Conservation (phyloP, 805 yeast genomes). For the Zygosaccharomyces kombuchaensis region DNA sequence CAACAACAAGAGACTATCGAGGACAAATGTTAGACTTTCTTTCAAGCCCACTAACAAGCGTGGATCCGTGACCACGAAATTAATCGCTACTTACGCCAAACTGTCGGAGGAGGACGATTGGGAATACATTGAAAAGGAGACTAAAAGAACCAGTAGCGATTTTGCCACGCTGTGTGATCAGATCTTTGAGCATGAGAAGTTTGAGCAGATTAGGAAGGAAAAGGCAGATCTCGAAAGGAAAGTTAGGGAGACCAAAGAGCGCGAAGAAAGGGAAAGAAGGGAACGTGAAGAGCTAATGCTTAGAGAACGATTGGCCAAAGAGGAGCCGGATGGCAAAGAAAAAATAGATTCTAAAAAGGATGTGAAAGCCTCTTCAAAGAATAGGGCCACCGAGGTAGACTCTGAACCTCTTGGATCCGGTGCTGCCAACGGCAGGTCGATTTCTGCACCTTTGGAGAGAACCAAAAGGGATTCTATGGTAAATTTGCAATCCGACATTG, state of each 20-base stretch:
- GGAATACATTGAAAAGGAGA: slow-evolving; percentile 66
- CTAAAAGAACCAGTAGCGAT: slow-evolving; percentile 71
- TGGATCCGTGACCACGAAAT: slow-evolving; percentile 66
- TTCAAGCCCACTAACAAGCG: slow-evolving; percentile 46
- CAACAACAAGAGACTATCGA: slow-evolving; percentile 21
- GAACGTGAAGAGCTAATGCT: slow-evolving; percentile 25
- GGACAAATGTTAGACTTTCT: slow-evolving; percentile 37
- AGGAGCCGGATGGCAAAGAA: slow-evolving; percentile 27
- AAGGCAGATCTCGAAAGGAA: slow-evolving; percentile 44
- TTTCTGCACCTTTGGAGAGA: slow-evolving; percentile 36
- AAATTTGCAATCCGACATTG: slow-evolving; percentile 27
- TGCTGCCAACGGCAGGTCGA: slow-evolving; percentile 33
- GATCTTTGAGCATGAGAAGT: slow-evolving; percentile 67
- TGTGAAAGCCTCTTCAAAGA: slow-evolving; percentile 11
- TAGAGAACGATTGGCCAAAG: slow-evolving; percentile 22
- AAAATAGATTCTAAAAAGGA: slow-evolving; percentile 21
- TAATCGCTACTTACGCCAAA: slow-evolving; percentile 70
- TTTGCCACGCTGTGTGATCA: slow-evolving; percentile 75
- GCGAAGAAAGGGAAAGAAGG: slow-evolving; percentile 41
- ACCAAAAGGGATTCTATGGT: slow-evolving; percentile 18
- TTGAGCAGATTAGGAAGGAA: slow-evolving; percentile 50
- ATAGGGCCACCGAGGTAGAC: slow-evolving; percentile 7
- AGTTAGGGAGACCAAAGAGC: slow-evolving; percentile 42
- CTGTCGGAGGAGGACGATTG: slow-evolving; percentile 59
- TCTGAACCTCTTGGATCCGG: slow-evolving; percentile 4